These are phyloP conservation scores for Neocallimastix lanati DNA, from an alignment of 192 early-diverging fungal genomes.

Conservation along the genomic window DNA sequence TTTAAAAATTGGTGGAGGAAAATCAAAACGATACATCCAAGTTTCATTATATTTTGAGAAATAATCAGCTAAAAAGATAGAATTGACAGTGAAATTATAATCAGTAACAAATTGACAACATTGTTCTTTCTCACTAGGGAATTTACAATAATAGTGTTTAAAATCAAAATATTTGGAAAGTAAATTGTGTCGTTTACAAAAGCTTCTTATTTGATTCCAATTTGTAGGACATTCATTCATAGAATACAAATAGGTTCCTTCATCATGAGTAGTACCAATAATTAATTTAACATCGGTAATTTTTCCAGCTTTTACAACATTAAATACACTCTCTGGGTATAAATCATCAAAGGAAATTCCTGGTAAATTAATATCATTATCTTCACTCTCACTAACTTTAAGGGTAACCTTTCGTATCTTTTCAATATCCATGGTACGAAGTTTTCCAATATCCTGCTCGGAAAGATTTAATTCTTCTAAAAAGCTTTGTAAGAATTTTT, in stretches of 20 bases:
- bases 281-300: neutral
- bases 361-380: neutral
- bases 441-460: neutral
- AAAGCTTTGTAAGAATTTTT: neutral
- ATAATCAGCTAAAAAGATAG: neutral
- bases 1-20: neutral
- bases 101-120: neutral
- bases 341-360: neutral
- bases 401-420: neutral
- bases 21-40: neutral
- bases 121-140: neutral
- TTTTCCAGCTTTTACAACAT: neutral
- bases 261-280: neutral
- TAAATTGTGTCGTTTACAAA: neutral
- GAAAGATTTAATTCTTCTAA: neutral
- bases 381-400: neutral
- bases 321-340: neutral
- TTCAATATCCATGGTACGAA: neutral
- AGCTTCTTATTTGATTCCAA: neutral
- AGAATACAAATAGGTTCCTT: neutral
- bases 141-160: neutral
- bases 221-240: neutral
- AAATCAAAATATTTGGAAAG: neutral
- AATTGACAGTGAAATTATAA: neutral
- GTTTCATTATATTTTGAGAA: neutral